These are phyloP conservation scores for Sporisorium iseilematis-ciliati DNA, from an alignment of 1,284 basidiomycete species.

Conservation along the genomic window DNA sequence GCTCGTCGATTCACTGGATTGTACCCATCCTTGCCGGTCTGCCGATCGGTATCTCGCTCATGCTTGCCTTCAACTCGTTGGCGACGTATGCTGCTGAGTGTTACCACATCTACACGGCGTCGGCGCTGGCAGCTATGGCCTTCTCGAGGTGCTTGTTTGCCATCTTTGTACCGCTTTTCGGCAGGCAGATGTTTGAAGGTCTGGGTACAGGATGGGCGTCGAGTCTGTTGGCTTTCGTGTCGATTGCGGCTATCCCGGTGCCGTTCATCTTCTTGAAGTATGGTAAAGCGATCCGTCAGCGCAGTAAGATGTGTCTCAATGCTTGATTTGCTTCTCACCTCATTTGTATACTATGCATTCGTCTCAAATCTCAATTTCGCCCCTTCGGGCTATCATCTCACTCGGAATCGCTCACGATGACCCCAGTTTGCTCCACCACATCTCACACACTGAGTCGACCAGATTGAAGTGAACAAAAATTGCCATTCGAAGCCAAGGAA, in stretches of 20 bases:
- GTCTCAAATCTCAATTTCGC: neutral
- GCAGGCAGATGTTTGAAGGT: slow-evolving; percentile 35
- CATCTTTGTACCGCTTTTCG: slow-evolving; percentile 46
- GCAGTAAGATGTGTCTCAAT: slow-evolving; percentile 45
- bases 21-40: slow-evolving; percentile 43
- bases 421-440: too few relatives aligned
- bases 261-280: slow-evolving; percentile 49
- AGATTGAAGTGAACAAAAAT: neutral
- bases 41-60: slow-evolving; percentile 36
- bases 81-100: slow-evolving; percentile 47
- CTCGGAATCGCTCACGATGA: too few relatives aligned
- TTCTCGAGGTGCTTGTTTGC: slow-evolving; percentile 51
- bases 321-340: slow-evolving; percentile 6
- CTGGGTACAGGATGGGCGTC: slow-evolving; percentile 36
- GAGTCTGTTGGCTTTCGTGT: slow-evolving; percentile 35
- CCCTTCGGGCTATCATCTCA: too few relatives aligned
- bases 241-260: slow-evolving; percentile 32
- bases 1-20: slow-evolving; percentile 46
- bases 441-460: neutral
- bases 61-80: slow-evolving; percentile 47
- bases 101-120: slow-evolving; percentile 51
- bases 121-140: slow-evolving; percentile 46
- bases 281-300: slow-evolving; percentile 38
- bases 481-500: slow-evolving; percentile 1
- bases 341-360: slow-evolving; percentile 15